Percentiles rank a stretch among this genome's conserved stretches.
phyloP scores from a whole-genome alignment of 163 green algal species.

The Volvox carteri region DNA sequence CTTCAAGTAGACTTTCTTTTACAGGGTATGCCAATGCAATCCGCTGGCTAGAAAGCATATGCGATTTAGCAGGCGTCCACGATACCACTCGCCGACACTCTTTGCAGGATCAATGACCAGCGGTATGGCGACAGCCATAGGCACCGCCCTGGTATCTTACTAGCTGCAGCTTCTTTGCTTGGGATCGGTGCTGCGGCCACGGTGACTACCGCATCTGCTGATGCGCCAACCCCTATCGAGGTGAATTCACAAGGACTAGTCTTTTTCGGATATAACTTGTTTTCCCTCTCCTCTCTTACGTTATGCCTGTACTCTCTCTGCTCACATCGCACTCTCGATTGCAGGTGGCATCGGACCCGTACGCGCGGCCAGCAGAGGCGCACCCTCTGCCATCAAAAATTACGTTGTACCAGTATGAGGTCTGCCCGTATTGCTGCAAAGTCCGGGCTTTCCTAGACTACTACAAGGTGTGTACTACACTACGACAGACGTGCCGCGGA shows the following conservation, averaged over 20 bases:
- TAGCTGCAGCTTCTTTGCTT: neutral
- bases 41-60: neutral
- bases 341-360: slow-evolving; percentile 56
- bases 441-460: slow-evolving; percentile 98
- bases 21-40: neutral
- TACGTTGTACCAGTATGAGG: slow-evolving; percentile 97
- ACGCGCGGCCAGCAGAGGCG: slow-evolving; percentile 40
- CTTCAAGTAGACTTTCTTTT: neutral
- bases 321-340: neutral
- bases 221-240: slow-evolving; percentile 9
- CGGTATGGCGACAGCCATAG: neutral
- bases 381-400: slow-evolving; percentile 64
- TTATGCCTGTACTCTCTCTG: no score
- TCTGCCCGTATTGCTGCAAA: slow-evolving; percentile 99
- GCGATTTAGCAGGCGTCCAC: neutral
- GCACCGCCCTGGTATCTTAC: neutral
- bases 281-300: no score
- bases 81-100: slow-evolving; percentile 2
- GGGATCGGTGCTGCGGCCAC: slow-evolving; percentile 10
- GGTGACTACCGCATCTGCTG: neutral
- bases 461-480: slow-evolving; percentile 87
- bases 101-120: slow-evolving; percentile 2
- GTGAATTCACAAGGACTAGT: neutral
- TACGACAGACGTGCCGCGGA: no score
- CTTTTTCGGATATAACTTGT: neutral